Conservation (phyloP, 2,329 filamentous ascomycete genomes). For the Aspergillus sp. region DNA sequence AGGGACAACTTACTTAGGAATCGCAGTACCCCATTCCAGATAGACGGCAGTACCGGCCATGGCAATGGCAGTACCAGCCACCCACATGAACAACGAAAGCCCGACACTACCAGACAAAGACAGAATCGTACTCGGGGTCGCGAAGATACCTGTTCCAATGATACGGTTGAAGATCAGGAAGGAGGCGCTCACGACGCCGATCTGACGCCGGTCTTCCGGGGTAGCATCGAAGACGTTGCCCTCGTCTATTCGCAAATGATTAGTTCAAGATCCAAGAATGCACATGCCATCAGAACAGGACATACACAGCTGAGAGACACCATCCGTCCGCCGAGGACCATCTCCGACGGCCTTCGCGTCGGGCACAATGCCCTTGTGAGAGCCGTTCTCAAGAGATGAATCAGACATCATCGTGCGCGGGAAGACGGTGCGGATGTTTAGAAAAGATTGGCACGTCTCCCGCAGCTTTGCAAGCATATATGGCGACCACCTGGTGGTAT, state of each 20-base stretch:
- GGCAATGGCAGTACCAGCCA: slow-evolving; percentile 47
- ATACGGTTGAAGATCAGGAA: slow-evolving; percentile 50
- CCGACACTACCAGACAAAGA: slow-evolving; percentile 45
- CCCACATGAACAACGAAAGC: slow-evolving; percentile 49
- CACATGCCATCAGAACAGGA: background rate
- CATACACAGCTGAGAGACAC: slow-evolving; percentile 33
- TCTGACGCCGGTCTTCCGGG: slow-evolving; percentile 36
- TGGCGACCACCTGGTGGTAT: background rate
- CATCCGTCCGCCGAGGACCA: slow-evolving; percentile 27
- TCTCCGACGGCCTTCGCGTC: slow-evolving; percentile 22
- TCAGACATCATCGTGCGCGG: slow-evolving; percentile 13
- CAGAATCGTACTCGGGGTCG: slow-evolving; percentile 47
- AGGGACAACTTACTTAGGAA: slow-evolving; percentile 37
- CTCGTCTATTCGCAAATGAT: slow-evolving; percentile 25
- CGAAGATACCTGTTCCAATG: slow-evolving; percentile 51
- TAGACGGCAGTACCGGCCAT: slow-evolving; percentile 45
- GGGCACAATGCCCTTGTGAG: slow-evolving; percentile 17
- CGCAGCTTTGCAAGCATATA: slow-evolving; percentile 5
- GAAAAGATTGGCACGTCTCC: background rate
- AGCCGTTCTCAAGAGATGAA: background rate
- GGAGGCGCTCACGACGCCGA: slow-evolving; percentile 41
- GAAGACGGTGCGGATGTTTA: background rate
- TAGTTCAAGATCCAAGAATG: slow-evolving; percentile 3
- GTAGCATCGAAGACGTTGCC: slow-evolving; percentile 34
- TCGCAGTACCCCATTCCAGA: slow-evolving; percentile 50